Conservation (phyloP, 352 stramenopile genomes). For the Globisporangium uncinulatum region DNA sequence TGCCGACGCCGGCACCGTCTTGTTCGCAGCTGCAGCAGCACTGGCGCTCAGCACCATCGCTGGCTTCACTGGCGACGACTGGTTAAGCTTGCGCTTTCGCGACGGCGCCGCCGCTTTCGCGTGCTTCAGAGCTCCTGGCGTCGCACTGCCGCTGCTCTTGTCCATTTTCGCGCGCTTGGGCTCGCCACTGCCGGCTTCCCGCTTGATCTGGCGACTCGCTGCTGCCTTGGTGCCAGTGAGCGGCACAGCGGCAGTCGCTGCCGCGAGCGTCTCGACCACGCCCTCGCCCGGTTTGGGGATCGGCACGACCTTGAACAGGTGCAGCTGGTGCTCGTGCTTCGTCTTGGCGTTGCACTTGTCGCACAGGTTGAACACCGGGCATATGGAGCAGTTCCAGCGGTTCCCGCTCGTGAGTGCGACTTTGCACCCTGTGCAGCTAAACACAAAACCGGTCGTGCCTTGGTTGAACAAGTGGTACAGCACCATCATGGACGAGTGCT, state of each 20-base stretch:
- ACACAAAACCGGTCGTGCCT: conserved; percentile 96
- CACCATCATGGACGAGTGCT: conserved; percentile 85
- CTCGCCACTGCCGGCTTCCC: conserved; percentile 37
- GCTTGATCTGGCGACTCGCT: conserved; percentile 22
- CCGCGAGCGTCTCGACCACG: conserved; percentile 17
- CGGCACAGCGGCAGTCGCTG: neutral
- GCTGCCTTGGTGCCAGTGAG: neutral
- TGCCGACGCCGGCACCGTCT: neutral
- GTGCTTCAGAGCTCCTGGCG: conserved; percentile 14
- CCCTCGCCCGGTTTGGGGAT: conserved; percentile 71
- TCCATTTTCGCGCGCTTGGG: conserved; percentile 41
- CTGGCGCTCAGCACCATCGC: neutral
- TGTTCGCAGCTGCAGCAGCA: conserved; percentile 4
- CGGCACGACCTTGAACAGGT: conserved; percentile 90
- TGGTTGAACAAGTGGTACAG: conserved; percentile 88
- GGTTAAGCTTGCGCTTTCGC: conserved; percentile 70
- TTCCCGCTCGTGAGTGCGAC: conserved; percentile 93
- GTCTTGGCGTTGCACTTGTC: conserved; percentile 91
- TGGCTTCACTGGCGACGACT: conserved; percentile 26
- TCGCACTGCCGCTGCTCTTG: conserved; percentile 9
- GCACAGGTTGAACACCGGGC: conserved; percentile 95
- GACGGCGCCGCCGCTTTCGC: conserved; percentile 27
- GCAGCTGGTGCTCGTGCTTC: conserved; percentile 90
- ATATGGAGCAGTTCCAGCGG: conserved; percentile 95
- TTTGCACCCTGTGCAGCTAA: conserved; percentile 94